phyloP scores from a whole-genome alignment of 352 stramenopile species.

The Phytophthora meadii region DNA sequence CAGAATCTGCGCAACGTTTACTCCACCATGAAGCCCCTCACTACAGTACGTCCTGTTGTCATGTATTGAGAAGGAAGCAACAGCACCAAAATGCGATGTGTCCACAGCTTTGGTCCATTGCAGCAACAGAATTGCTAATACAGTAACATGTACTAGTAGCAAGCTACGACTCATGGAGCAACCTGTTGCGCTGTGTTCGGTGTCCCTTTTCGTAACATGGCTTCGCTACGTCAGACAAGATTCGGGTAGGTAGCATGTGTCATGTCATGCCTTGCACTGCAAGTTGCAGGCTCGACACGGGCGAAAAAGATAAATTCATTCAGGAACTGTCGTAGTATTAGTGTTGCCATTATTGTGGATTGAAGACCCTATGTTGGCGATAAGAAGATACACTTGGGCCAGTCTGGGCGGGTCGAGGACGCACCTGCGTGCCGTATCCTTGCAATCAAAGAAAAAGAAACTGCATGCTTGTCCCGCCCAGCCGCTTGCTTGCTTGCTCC shows the following conservation, averaged over 20 bases:
- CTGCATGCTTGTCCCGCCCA: background rate
- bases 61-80: too few species aligned
- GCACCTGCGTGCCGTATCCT: conserved; percentile 1
- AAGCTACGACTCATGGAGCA: too few species aligned
- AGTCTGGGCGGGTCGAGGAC: conserved; percentile 11
- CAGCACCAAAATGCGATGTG: too few species aligned
- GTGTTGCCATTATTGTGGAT: conserved; percentile 34
- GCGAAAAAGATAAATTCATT: conserved; percentile 2
- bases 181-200: conserved; percentile 14
- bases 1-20: too few species aligned
- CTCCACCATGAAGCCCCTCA: too few species aligned
- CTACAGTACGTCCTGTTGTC: too few species aligned
- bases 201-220: conserved; percentile 28
- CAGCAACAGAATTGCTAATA: background rate
- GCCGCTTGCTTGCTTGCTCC: conserved; percentile 26
- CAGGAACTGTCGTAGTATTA: conserved; percentile 41
- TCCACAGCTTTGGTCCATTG: too few species aligned
- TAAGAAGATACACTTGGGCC: conserved; percentile 44
- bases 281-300: too few species aligned
- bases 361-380: conserved; percentile 36
- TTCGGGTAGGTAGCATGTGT: background rate
- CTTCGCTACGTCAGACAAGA: conserved; percentile 26
- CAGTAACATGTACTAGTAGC: too few species aligned
- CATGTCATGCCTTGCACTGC: too few species aligned
- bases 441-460: conserved; percentile 13